Evolutionary conservation across 768 basidiomycete genomes (phyloP).

Genomic region (Favolaschia claudopus): DNA sequence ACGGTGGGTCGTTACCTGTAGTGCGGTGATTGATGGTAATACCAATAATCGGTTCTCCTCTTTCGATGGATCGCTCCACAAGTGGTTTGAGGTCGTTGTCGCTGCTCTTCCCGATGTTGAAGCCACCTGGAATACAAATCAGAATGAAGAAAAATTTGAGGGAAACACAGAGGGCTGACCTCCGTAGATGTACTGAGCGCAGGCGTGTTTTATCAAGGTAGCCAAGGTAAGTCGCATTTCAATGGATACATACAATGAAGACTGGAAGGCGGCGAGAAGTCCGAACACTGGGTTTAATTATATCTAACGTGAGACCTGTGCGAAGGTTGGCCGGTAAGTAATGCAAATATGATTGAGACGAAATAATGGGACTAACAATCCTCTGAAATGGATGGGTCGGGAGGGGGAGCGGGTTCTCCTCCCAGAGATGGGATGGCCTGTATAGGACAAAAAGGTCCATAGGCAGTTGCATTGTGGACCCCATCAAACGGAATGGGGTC

Average conservation of each 20-base stretch:
- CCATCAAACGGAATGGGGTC: constrained; percentile 39
- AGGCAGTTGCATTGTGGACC: constrained; percentile 40
- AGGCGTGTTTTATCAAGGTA: background rate
- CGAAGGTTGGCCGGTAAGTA: no score
- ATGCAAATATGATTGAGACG: background rate
- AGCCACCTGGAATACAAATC: constrained; percentile 35
- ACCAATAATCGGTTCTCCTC: constrained; percentile 33
- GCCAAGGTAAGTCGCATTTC: no score
- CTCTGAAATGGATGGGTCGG: no score
- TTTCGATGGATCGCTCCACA: constrained; percentile 38
- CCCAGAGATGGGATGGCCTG: constrained; percentile 35
- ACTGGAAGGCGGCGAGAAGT: constrained; percentile 47
- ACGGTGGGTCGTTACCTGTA: background rate
- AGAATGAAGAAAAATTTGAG: background rate
- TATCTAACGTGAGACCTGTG: constrained; percentile 52
- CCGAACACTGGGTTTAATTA: constrained; percentile 42
- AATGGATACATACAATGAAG: constrained; percentile 24
- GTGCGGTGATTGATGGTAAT: background rate
- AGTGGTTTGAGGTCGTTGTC: constrained; percentile 30
- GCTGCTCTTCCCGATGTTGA: constrained; percentile 36
- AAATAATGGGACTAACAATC: constrained; percentile 37
- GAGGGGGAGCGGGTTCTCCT: no score
- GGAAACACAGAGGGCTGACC: constrained; percentile 19
- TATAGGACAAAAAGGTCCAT: constrained; percentile 50
- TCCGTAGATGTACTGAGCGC: constrained; percentile 41